phyloP scores from a whole-genome alignment of 257 asterid species.

The Nyctanthes arbortristis region DNA sequence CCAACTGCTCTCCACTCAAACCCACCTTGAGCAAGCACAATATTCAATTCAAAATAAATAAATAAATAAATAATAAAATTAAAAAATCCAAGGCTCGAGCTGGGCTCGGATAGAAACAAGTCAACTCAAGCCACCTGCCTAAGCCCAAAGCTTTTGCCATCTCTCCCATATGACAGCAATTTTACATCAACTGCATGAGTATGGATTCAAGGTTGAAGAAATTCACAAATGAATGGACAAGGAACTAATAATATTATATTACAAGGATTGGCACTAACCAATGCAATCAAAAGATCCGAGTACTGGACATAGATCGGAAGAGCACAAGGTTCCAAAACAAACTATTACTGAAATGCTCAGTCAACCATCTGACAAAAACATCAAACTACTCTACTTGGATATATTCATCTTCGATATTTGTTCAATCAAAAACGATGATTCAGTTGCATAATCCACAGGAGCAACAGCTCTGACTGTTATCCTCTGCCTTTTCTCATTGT shows the following conservation, averaged over 20 bases:
- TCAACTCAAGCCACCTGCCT: no score
- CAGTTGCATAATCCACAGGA: slow-evolving; percentile 72
- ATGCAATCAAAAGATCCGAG: not conserved
- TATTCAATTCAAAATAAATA: no score
- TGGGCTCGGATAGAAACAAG: no score
- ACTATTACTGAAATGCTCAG: not conserved
- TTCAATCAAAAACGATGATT: slow-evolving; percentile 66
- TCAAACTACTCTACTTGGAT: slow-evolving; percentile 28
- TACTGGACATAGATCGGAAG: no score
- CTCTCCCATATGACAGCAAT: no score
- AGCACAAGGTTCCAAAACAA: not conserved
- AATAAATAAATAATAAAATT: no score
- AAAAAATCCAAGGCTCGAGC: no score
- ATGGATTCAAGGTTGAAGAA: not conserved
- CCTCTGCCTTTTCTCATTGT: slow-evolving; percentile 80
- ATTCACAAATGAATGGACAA: not conserved
- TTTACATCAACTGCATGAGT: not conserved
- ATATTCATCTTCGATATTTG: slow-evolving; percentile 65
- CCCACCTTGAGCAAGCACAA: no score
- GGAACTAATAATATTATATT: not conserved
- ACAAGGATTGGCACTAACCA: not conserved
- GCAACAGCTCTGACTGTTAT: slow-evolving; percentile 69
- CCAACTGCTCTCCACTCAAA: no score
- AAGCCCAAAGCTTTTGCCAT: no score
- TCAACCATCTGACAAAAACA: not conserved